Evolutionary conservation across 2,329 filamentous ascomycete genomes (phyloP), one percentile per base, ranked within the genome.

Genomic region (Neopestalotiopsis rosae): DNA sequence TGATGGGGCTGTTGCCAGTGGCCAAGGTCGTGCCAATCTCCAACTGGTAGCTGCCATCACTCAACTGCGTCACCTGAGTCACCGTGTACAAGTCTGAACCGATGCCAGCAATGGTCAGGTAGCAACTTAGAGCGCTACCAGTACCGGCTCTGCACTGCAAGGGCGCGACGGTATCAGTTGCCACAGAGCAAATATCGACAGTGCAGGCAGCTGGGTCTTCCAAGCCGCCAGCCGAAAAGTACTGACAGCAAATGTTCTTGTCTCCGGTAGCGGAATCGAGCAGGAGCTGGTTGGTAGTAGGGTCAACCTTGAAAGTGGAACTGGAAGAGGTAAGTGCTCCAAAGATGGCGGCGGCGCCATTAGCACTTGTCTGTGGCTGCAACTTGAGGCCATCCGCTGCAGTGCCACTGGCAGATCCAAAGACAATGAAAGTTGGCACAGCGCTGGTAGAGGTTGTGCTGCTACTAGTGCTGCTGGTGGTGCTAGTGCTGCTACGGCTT

Each of bases 41-140:
- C 61, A 62, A 42, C 20, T 62, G 61, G 38, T 40, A 42, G 38
- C 30, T 62, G 17, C 61, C 61, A n/a, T 62, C 61, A 32, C 34
- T 32, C 12, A 62, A 32, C 20, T 30, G 61, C 32, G 9, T 24
- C 14, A 62, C 17, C 38, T 62, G 61, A 5, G 14, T 17, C 13
- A 34, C 30, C 17, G 30, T 38, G 30, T 62, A 62, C 13, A 42
- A n/a, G 14, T 38, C 32, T 28, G 38, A 42, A 28, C 34, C 34
- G 20, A 42, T 10, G 10, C 24, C 17, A 2, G 61, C 1, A 42
- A 32, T 32, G 20, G 14, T 42, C 13, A 62, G 32, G 32, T 17
- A 62, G 30, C 61, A 62, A 20, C 28, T 13, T 4, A 61, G 58
- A 9, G 30, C 58, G 30, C 58, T 28, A 30, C 14, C 20, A 32